A percentile compares a stretch with the other conserved stretches of the same genome.
Conservation (phyloP, 202 grass and related monocot genomes). For the Setaria viridis region DNA sequence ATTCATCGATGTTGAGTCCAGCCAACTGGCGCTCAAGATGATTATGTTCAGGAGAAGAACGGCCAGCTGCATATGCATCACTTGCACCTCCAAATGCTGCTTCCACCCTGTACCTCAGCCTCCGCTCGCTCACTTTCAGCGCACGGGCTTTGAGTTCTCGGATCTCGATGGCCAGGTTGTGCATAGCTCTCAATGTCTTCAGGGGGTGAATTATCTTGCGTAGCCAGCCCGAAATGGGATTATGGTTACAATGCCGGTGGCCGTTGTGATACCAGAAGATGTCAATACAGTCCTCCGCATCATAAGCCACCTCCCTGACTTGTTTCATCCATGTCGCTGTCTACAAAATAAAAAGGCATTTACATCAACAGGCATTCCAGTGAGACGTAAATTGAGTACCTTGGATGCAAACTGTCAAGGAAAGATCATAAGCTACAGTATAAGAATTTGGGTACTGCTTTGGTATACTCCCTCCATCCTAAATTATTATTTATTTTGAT, state of each 20-base stretch:
- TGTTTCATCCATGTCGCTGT: not conserved
- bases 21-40: not conserved
- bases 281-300: slow-evolving; percentile 14
- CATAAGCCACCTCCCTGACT: slow-evolving; percentile 27
- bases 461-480: not conserved
- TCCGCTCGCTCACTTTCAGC: not conserved
- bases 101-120: slow-evolving; percentile 1
- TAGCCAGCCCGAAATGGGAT: not conserved
- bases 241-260: not conserved
- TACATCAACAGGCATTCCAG: not conserved
- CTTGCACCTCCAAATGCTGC: not conserved
- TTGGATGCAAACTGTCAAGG: not conserved
- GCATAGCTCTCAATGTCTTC: slow-evolving; percentile 10
- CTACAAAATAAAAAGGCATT: not conserved
- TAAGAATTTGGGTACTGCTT: not conserved
- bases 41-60: not conserved
- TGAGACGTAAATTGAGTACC: not conserved
- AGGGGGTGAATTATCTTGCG: not conserved
- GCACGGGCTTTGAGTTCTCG: slow-evolving; percentile 11
- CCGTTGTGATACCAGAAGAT: not conserved
- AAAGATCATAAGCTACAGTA: not conserved
- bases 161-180: not conserved
- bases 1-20: not conserved
- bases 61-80: not conserved
- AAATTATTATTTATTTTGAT: no score